These are phyloP conservation scores for Euphorbia lathyris DNA, from an alignment of 345 rosid species.

Conservation along the genomic window DNA sequence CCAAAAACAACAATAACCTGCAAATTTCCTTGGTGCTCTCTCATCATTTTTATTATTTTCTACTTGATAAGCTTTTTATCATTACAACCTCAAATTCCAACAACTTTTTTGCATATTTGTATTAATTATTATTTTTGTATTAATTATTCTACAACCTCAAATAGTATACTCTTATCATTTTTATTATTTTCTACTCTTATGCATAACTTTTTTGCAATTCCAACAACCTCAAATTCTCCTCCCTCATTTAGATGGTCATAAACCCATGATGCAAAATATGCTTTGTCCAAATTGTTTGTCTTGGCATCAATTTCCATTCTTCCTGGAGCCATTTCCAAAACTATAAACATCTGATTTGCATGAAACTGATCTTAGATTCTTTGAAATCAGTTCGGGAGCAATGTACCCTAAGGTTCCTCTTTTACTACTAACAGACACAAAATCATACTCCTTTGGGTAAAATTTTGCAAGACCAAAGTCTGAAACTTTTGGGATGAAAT, in stretches of 20 bases:
- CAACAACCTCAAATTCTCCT: slow-evolving; percentile 25
- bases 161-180: too few species aligned
- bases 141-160: too few species aligned
- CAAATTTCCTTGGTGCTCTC: too few species aligned
- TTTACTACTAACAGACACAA: slow-evolving; percentile 13
- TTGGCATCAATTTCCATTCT: slow-evolving; percentile 2
- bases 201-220: slow-evolving; percentile 29
- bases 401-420: slow-evolving; percentile 24
- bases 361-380: slow-evolving; percentile 18
- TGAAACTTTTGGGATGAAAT: slow-evolving; percentile 28
- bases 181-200: too few species aligned
- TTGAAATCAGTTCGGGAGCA: slow-evolving; percentile 28
- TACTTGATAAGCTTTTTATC: too few species aligned
- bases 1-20: too few species aligned
- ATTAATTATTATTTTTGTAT: too few species aligned
- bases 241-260: slow-evolving; percentile 21
- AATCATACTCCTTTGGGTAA: slow-evolving; percentile 19
- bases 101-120: too few species aligned
- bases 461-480: slow-evolving; percentile 31
- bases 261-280: slow-evolving; percentile 20
- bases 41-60: too few species aligned
- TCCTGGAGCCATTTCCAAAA: slow-evolving; percentile 24
- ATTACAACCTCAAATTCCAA: too few species aligned
- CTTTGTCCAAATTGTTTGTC: not conserved
- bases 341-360: slow-evolving; percentile 31